phyloP scores from a whole-genome alignment of 192 early-diverging fungal species.

The Linnemannia zychae region DNA sequence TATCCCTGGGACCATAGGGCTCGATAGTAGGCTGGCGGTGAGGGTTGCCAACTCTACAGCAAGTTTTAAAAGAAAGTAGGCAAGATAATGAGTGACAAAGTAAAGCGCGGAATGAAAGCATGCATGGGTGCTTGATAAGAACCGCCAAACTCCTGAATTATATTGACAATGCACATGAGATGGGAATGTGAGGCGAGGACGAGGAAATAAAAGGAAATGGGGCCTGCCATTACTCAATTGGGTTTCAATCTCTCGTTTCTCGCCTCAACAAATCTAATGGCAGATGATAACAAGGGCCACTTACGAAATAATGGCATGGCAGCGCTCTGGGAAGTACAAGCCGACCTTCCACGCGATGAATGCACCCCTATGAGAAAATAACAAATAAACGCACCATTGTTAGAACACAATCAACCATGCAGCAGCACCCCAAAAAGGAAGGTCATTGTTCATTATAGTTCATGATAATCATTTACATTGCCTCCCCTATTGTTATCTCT shows the following conservation, averaged over 20 bases:
- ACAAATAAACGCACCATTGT: not conserved
- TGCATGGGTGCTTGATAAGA: too few species aligned
- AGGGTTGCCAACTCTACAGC: constrained; percentile 20
- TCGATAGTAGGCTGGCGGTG: not conserved
- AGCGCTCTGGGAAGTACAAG: constrained; percentile 72
- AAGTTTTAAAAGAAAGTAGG: not conserved
- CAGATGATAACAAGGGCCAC: too few species aligned
- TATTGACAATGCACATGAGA: too few species aligned
- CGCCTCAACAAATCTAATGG: too few species aligned
- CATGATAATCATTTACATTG: too few species aligned
- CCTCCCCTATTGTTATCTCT: not conserved
- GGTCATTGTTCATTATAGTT: not conserved
- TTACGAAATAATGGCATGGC: constrained; percentile 60
- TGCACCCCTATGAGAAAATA: constrained; percentile 59
- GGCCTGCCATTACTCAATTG: too few species aligned
- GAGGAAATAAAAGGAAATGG: too few species aligned
- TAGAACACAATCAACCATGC: too few species aligned
- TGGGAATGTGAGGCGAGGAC: too few species aligned
- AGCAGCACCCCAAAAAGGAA: not conserved
- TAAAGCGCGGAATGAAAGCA: not conserved
- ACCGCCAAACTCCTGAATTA: too few species aligned
- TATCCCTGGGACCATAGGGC: not conserved
- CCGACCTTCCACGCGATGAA: constrained; percentile 66
- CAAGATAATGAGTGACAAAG: not conserved
- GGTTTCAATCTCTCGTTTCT: too few species aligned